A percentile compares a stretch with the other conserved stretches of the same genome.
Evolutionary conservation across 2,329 filamentous ascomycete genomes (phyloP).

Genomic region (Pseudogymnoascus sp.): DNA sequence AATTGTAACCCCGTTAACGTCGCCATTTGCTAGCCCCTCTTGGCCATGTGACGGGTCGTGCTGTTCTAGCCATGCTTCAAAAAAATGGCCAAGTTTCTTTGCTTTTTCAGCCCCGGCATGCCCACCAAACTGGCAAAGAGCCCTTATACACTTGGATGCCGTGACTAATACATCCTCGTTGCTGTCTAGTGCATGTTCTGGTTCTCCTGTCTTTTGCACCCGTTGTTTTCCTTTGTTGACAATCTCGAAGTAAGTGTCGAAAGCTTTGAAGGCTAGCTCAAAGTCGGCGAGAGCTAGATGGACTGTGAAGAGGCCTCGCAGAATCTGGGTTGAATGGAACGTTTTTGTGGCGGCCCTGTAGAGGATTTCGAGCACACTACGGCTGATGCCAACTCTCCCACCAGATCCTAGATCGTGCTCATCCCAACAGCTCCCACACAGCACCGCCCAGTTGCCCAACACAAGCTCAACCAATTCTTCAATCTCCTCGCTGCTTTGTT

Average conservation of each 20-base stretch:
- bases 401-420: conserved; percentile 75
- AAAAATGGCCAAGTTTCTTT: conserved; percentile 56
- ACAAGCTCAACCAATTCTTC: conserved; percentile 75
- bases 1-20: conserved; percentile 5
- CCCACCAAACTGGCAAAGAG: conserved; percentile 76
- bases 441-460: conserved; percentile 74
- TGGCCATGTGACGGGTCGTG: conserved; percentile 26
- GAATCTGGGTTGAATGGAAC: conserved; percentile 85
- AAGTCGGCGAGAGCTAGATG: conserved; percentile 87
- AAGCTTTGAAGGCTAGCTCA: conserved; percentile 80
- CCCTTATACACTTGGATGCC: conserved; percentile 68
- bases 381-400: conserved; percentile 66
- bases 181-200: conserved; percentile 65
- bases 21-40: conserved; percentile 19
- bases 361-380: conserved; percentile 74
- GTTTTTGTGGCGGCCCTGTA: conserved; percentile 89
- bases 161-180: conserved; percentile 71
- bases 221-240: conserved; percentile 77
- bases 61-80: conserved; percentile 69
- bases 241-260: conserved; percentile 87
- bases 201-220: conserved; percentile 67
- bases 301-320: conserved; percentile 79
- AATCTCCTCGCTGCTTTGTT: conserved; percentile 68
- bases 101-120: conserved; percentile 71
- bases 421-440: conserved; percentile 73